A percentile compares a stretch with the other conserved stretches of the same genome.
These are phyloP conservation scores for Pichia sp. DNA, from an alignment of 1,139 yeast genomes.

Conservation along the genomic window DNA sequence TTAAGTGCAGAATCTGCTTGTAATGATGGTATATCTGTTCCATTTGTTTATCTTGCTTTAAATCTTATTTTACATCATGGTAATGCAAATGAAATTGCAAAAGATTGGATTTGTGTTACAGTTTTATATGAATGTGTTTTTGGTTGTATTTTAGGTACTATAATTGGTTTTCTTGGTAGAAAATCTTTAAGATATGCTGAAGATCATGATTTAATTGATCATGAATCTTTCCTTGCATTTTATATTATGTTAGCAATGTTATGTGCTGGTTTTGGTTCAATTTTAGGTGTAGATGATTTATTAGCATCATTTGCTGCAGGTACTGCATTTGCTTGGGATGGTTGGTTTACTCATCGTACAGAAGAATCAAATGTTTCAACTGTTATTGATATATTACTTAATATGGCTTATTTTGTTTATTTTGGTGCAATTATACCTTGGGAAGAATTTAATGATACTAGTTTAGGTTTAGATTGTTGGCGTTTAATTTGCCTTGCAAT, in stretches of 20 bases:
- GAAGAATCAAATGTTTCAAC: constrained; percentile 92
- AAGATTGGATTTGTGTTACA: constrained; percentile 79
- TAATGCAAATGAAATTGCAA: constrained; percentile 60
- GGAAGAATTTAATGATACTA: constrained; percentile 66
- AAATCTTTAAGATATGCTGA: constrained; percentile 78
- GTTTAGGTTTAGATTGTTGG: constrained; percentile 76
- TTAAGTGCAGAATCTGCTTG: constrained; percentile 94
- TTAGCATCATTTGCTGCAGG: constrained; percentile 95
- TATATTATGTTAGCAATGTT: constrained; percentile 79
- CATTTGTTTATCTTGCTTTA: constrained; percentile 76
- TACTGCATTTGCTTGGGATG: constrained; percentile 95
- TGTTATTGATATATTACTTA: constrained; percentile 77
- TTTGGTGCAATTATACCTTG: constrained; percentile 95
- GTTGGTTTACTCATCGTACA: constrained; percentile 81
- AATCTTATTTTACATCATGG: constrained; percentile 64
- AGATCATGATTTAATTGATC: constrained; percentile 65
- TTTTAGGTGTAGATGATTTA: constrained; percentile 88
- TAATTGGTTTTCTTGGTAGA: constrained; percentile 72
- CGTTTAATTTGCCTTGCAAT: constrained; percentile 73
- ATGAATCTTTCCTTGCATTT: constrained; percentile 90
- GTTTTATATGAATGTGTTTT: constrained; percentile 82
- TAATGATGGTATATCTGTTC: constrained; percentile 98
- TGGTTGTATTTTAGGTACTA: constrained; percentile 73
- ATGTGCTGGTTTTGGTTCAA: constrained; percentile 91
- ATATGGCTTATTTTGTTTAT: constrained; percentile 85